A percentile compares a stretch with the other conserved stretches of the same genome.
Conservation (phyloP, 108 stramenopile genomes). For the Nannochloropsis oceanica region DNA sequence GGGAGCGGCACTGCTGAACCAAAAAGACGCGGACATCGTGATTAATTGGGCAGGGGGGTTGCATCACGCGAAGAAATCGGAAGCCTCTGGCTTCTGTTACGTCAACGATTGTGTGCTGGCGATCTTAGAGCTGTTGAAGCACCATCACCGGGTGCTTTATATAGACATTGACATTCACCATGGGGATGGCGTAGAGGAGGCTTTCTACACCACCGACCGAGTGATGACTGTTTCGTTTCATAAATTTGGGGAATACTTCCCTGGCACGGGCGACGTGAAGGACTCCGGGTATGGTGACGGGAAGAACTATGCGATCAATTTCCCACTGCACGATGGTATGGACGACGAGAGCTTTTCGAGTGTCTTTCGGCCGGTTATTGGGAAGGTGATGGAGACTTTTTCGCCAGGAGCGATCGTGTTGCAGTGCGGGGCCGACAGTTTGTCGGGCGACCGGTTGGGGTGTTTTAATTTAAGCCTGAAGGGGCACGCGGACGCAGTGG, state of each 20-base stretch:
- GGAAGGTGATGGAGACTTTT: constrained; percentile 53
- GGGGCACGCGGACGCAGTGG: constrained; percentile 42
- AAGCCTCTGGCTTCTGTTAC: constrained; percentile 97
- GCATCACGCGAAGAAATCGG: constrained; percentile 97
- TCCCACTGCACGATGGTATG: constrained; percentile 55
- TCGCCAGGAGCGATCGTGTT: constrained; percentile 85
- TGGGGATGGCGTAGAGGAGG: constrained; percentile 85
- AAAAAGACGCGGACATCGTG: constrained; percentile 72
- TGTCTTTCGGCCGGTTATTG: constrained; percentile 85
- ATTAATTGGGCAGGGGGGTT: constrained; percentile 99
- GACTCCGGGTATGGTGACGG: constrained; percentile 54
- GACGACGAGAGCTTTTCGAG: constrained; percentile 43
- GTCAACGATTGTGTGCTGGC: constrained; percentile 98
- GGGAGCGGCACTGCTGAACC: constrained; percentile 86
- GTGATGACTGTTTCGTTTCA: constrained; percentile 97
- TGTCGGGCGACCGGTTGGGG: constrained; percentile 91
- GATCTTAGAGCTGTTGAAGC: constrained; percentile 94
- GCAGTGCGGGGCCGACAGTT: constrained; percentile 92
- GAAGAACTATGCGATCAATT: constrained; percentile 94
- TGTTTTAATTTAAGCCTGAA: constrained; percentile 89
- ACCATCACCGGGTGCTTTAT: constrained; percentile 97
- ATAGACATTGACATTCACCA: constrained; percentile 99
- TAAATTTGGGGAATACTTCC: constrained; percentile 96
- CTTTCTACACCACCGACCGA: constrained; percentile 93
- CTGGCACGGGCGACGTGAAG: constrained; percentile 44